Conservation (phyloP, 768 basidiomycete genomes). For the Suillus weaverae region DNA sequence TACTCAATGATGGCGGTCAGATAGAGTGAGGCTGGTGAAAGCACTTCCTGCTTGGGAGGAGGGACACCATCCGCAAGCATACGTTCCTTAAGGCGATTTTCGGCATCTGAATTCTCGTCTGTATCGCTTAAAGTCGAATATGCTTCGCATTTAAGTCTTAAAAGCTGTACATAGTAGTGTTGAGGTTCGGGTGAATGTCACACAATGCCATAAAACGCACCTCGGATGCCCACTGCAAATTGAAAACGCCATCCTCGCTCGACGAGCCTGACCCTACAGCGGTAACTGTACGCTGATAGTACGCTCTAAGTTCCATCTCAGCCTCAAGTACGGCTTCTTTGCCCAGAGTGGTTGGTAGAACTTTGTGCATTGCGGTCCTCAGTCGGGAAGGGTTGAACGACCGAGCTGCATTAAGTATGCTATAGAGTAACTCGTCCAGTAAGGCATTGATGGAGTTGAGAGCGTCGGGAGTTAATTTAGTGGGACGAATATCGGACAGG, state of each 20-base stretch:
- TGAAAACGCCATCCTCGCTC: conserved; percentile 58
- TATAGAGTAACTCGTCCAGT: conserved; percentile 82
- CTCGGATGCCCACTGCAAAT: conserved; percentile 75
- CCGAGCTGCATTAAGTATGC: conserved; percentile 62
- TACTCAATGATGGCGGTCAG: conserved; percentile 92
- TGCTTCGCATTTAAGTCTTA: conserved; percentile 84
- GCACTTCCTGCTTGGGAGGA: conserved; percentile 50
- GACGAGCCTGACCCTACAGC: conserved; percentile 30
- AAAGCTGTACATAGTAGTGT: conserved; percentile 46
- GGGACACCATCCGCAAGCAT: conserved; percentile 54
- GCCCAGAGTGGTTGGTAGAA: conserved; percentile 79
- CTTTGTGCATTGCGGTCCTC: conserved; percentile 66
- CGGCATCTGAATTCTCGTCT: conserved; percentile 71
- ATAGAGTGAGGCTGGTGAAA: conserved; percentile 86
- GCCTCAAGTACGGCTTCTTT: conserved; percentile 93
- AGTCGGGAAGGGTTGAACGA: conserved; percentile 75
- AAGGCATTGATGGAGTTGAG: conserved; percentile 76
- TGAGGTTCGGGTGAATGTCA: background rate
- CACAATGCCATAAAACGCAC: conserved; percentile 37
- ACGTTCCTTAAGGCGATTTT: conserved; percentile 60
- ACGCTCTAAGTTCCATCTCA: conserved; percentile 87
- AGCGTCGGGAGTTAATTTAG: conserved; percentile 77
- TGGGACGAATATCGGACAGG: conserved; percentile 91
- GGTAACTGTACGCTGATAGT: conserved; percentile 72
- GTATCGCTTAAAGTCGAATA: conserved; percentile 83